Percentiles rank a stretch among this genome's conserved stretches.
Evolutionary conservation across 208 protist genomes (phyloP).

Genomic region (Trypanosoma congolense): DNA sequence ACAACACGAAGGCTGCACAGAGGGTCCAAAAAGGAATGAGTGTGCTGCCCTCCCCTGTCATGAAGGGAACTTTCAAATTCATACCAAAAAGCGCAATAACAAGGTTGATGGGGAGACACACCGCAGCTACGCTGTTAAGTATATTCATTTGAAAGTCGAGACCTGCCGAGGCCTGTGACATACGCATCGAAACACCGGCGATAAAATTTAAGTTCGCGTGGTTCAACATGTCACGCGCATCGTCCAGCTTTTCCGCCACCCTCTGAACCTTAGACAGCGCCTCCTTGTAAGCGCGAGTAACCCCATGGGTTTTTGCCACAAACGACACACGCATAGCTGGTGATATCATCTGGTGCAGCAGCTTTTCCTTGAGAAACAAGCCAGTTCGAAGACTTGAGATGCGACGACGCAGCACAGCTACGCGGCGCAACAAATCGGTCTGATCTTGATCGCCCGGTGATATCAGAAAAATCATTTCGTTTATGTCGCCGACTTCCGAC

Average conservation of each 20-base stretch:
- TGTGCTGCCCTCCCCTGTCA: slow-evolving; percentile 41
- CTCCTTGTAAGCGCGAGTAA: slow-evolving; percentile 12
- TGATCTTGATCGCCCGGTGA: slow-evolving; percentile 74
- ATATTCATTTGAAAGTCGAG: slow-evolving; percentile 84
- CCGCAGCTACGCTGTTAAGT: slow-evolving; percentile 67
- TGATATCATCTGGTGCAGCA: slow-evolving; percentile 57
- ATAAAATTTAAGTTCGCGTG: slow-evolving; percentile 86
- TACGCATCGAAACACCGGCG: slow-evolving; percentile 77
- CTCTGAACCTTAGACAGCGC: slow-evolving; percentile 53
- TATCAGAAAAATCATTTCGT: slow-evolving; percentile 87
- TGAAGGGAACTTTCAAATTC: slow-evolving; percentile 85
- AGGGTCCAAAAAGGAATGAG: slow-evolving; percentile 64
- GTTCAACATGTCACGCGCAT: slow-evolving; percentile 73
- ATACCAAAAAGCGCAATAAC: slow-evolving; percentile 86
- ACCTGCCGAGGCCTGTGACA: slow-evolving; percentile 77
- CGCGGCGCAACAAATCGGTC: slow-evolving; percentile 68
- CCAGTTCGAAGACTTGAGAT: slow-evolving; percentile 53
- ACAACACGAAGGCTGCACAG: slow-evolving; percentile 51
- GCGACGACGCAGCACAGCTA: slow-evolving; percentile 65
- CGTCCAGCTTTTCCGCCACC: slow-evolving; percentile 69
- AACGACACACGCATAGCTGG: slow-evolving; percentile 66
- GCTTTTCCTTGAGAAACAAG: slow-evolving; percentile 69
- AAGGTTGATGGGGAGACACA: slow-evolving; percentile 84
- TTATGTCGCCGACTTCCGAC: slow-evolving; percentile 77
- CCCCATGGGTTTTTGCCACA: slow-evolving; percentile 20